A percentile compares a stretch with the other conserved stretches of the same genome.
phyloP scores from a whole-genome alignment of 495 filamentous ascomycete genomes.

The Penicillium paxilli region DNA sequence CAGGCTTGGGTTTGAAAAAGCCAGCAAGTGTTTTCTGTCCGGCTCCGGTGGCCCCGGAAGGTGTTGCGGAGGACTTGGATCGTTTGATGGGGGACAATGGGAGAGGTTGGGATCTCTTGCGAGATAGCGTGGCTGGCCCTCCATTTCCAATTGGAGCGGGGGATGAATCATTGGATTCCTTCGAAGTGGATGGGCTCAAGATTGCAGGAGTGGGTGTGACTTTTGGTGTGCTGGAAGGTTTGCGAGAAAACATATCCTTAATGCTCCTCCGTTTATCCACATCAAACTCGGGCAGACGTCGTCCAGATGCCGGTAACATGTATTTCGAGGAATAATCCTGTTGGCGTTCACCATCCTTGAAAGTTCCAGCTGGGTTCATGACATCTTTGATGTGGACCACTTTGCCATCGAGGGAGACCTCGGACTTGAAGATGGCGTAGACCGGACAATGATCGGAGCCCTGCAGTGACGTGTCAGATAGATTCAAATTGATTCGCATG shows the following conservation, averaged over 20 bases:
- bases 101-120: slow-evolving; percentile 30
- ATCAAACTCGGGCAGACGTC: slow-evolving; percentile 79
- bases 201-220: not conserved
- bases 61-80: slow-evolving; percentile 39
- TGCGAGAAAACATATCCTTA: slow-evolving; percentile 84
- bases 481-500: too few species aligned
- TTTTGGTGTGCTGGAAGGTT: slow-evolving; percentile 31
- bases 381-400: slow-evolving; percentile 65
- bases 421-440: slow-evolving; percentile 72
- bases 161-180: not conserved
- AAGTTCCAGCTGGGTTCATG: slow-evolving; percentile 78
- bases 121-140: slow-evolving; percentile 17
- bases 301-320: slow-evolving; percentile 73
- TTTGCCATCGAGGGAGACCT: slow-evolving; percentile 49
- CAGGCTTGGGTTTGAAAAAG: slow-evolving; percentile 67
- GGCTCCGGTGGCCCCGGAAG: slow-evolving; percentile 28
- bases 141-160: not conserved
- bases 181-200: not conserved
- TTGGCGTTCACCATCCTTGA: slow-evolving; percentile 66
- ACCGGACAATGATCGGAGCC: slow-evolving; percentile 98
- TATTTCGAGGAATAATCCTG: slow-evolving; percentile 66
- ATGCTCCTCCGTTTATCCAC: slow-evolving; percentile 74
- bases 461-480: slow-evolving; percentile 26
- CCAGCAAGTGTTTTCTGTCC: slow-evolving; percentile 78
- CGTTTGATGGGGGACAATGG: slow-evolving; percentile 38